Conservation (phyloP, 106 monocot genomes). For the Dendrobium huoshanense region DNA sequence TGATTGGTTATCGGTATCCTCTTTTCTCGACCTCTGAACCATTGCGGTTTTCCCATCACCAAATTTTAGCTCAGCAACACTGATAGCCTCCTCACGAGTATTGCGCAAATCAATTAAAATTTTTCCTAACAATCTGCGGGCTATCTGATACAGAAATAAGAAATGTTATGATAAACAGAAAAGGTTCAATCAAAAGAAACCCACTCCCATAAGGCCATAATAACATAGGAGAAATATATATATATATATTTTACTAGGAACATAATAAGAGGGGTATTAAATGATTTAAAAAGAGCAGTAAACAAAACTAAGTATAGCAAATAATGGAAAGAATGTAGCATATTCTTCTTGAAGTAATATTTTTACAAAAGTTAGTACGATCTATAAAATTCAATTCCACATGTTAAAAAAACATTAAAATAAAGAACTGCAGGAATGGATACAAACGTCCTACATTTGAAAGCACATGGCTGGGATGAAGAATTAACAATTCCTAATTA, state of each 20-base stretch:
- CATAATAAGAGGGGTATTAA: neutral
- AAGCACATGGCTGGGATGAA: neutral
- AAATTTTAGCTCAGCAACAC: conserved; percentile 75
- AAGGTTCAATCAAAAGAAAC: neutral
- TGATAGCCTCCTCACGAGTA: conserved; percentile 90
- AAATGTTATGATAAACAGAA: neutral
- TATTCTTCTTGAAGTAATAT: neutral
- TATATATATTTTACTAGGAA: neutral
- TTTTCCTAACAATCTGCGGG: conserved; percentile 90
- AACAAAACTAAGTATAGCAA: neutral
- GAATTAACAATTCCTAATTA: neutral
- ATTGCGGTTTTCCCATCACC: conserved; percentile 28
- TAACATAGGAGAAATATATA: neutral
- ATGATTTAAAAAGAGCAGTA: neutral
- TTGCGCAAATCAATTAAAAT: conserved; percentile 88
- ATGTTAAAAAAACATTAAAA: neutral
- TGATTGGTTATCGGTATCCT: conserved; percentile 39
- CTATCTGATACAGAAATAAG: conserved; percentile 41
- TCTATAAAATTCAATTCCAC: neutral
- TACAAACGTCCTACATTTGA: neutral
- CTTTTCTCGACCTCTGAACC: conserved; percentile 30
- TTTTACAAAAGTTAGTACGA: neutral
- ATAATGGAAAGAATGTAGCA: neutral
- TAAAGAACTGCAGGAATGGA: neutral
- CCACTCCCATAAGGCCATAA: neutral